Conservation (phyloP, 805 yeast genomes). For the Wickerhamomyces canadensis region DNA sequence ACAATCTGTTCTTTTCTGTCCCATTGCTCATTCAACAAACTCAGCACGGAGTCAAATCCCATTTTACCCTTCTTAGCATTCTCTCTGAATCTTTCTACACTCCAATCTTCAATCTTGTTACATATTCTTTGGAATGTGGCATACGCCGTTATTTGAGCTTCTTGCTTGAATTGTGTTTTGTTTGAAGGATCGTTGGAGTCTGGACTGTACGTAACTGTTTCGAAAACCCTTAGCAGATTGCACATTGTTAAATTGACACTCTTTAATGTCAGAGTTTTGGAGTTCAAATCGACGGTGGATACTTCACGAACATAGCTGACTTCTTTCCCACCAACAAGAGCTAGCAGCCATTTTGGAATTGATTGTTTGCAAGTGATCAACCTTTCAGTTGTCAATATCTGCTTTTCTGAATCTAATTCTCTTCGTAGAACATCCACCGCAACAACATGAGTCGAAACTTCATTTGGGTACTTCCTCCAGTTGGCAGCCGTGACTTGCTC, state of each 20-base stretch:
- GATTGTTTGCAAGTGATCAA: slow-evolving; percentile 84
- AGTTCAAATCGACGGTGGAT: slow-evolving; percentile 69
- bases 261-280: slow-evolving; percentile 65
- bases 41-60: slow-evolving; percentile 81
- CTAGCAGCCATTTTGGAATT: slow-evolving; percentile 76
- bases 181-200: slow-evolving; percentile 47
- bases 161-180: slow-evolving; percentile 67
- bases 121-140: slow-evolving; percentile 66
- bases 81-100: slow-evolving; percentile 80
- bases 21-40: slow-evolving; percentile 37
- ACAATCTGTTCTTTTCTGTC: slow-evolving; percentile 24
- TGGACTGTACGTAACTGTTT: slow-evolving; percentile 79
- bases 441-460: slow-evolving; percentile 83
- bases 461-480: slow-evolving; percentile 97
- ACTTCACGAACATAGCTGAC: slow-evolving; percentile 84
- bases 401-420: slow-evolving; percentile 49
- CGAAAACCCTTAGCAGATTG: slow-evolving; percentile 71
- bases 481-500: slow-evolving; percentile 92
- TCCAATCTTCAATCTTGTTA: slow-evolving; percentile 87
- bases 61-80: slow-evolving; percentile 77
- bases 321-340: slow-evolving; percentile 66
- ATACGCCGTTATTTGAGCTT: slow-evolving; percentile 85
- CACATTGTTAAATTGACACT: slow-evolving; percentile 84
- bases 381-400: slow-evolving; percentile 71
- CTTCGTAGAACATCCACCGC: slow-evolving; percentile 86